Evolutionary conservation across 2,329 filamentous ascomycete genomes (phyloP).

Genomic region (Ophiostoma fasciatum): DNA sequence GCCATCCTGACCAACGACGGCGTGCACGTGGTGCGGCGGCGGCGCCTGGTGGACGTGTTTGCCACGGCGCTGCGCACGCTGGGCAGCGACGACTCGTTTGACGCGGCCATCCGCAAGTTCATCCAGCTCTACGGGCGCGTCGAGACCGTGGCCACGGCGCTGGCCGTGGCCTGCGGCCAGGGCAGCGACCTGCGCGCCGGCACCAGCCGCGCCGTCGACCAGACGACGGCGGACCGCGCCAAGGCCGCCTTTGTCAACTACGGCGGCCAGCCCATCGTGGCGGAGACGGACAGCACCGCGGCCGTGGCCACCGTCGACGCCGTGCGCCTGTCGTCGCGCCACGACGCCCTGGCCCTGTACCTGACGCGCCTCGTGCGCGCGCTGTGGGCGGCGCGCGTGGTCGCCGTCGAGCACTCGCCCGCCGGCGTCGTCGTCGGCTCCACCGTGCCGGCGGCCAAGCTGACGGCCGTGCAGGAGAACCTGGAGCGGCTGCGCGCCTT

Average conservation of each 20-base stretch:
- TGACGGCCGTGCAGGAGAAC: conserved; percentile 65
- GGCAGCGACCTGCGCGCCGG: conserved; percentile 61
- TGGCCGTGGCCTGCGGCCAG: conserved; percentile 91
- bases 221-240: conserved; percentile 72
- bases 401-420: conserved; percentile 53
- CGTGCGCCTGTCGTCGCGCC: conserved; percentile 74
- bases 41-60: conserved; percentile 83
- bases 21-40: conserved; percentile 69
- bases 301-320: conserved; percentile 61
- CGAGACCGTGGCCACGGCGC: conserved; percentile 77
- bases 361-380: conserved; percentile 76
- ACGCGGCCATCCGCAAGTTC: conserved; percentile 70
- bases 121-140: conserved; percentile 74
- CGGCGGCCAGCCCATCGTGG: conserved; percentile 73
- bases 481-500: conserved; percentile 69
- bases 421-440: conserved; percentile 51
- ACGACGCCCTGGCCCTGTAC: conserved; percentile 79
- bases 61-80: conserved; percentile 63
- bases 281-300: conserved; percentile 58
- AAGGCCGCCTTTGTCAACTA: conserved; percentile 82
- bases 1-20: conserved; percentile 86
- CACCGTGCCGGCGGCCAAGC: conserved; percentile 50
- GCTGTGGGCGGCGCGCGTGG: conserved; percentile 71
- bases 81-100: conserved; percentile 63
- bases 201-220: conserved; percentile 65